These are phyloP conservation scores for Vaccinium corymbosum DNA, from an alignment of 148 eudicot genomes.

Conservation along the genomic window DNA sequence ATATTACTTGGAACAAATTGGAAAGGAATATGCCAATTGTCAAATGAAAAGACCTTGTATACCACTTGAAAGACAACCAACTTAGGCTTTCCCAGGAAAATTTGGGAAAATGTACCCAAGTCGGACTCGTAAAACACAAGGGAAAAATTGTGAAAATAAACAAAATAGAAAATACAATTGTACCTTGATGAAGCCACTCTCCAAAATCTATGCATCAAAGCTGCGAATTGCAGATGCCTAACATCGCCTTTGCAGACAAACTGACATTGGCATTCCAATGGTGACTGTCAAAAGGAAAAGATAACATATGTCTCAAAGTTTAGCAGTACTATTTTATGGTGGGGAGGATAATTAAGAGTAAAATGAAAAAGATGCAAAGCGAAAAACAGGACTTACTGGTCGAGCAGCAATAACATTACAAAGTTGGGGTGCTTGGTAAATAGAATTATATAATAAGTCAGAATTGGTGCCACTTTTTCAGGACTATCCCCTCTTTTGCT, in stretches of 20 bases:
- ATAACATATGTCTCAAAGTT: background rate
- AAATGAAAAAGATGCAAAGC: background rate
- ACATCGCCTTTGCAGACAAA: background rate
- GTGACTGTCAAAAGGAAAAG: background rate
- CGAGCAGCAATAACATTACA: conserved; percentile 78
- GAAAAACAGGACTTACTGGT: conserved; percentile 44
- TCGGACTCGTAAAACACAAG: background rate
- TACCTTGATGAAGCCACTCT: too few relatives aligned
- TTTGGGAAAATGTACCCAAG: background rate
- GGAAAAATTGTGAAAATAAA: background rate
- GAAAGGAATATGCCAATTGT: background rate
- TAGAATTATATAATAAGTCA: conserved; percentile 86
- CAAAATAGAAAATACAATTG: background rate
- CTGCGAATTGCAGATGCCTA: background rate
- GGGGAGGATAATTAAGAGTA: too few relatives aligned
- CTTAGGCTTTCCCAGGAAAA: background rate
- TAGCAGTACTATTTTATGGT: too few relatives aligned
- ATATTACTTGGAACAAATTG: too few relatives aligned
- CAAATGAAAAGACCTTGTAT: too few relatives aligned
- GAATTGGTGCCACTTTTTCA: conserved; percentile 31
- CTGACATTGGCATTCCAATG: background rate
- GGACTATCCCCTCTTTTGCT: too few relatives aligned
- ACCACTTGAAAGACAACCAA: background rate
- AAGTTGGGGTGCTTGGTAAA: conserved; percentile 95
- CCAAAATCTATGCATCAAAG: background rate